Base-by-base conservation (phyloP, 2,329 filamentous ascomycete genomes). In the Aspergillus unguis region DNA sequence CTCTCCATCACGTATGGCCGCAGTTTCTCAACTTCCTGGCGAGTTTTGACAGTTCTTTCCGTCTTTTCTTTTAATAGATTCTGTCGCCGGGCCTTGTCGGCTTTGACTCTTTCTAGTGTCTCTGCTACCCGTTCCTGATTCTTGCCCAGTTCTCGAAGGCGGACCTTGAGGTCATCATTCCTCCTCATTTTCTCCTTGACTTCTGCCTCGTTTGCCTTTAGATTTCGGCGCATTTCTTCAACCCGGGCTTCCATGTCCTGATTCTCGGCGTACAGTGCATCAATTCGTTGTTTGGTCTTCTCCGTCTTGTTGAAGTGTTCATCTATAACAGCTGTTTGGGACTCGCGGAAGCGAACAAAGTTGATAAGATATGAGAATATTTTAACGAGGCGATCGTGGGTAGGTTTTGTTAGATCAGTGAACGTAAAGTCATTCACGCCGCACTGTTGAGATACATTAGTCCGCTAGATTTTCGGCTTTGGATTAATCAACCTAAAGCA, bases 361-460 rank as follows among this genome's bases (percentile, higher is more conserved):
- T 99, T 99, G 78, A 99, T 99, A 58, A 97, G 83, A 73, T 96
- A 96, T 59, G 90, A 95, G 70, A 99, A 94, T 65, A 97, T 95
- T 76, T 94, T 95, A 65, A 92, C 87, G 10, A 97, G 81, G 41
- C 94, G 88, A 53, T 90, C 87, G 67, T 95, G 89, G 1, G 90
- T 95, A 11, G 94, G 94, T 69, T 87, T 88, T 69, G 95, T 92
- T 5, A 99, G 78, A 70, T 99, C 94, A 55, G 86, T 85, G 73
- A 97, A 96, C 33, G 88, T 90, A 65, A 99, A 96, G 72, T 99
- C 94, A 56, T 86, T 86, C 62, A 99, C 89, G 43, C 91, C 91
- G 69, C 94, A 97, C 78, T 92, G 46, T 31, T 17, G 33, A 33
- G 31, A n/a, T 8, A 8, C 8, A 47, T 56, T 36, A 46, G 47